These are phyloP conservation scores for Lactuca sativa DNA, from an alignment of 129 eudicot species.

Conservation along the genomic window DNA sequence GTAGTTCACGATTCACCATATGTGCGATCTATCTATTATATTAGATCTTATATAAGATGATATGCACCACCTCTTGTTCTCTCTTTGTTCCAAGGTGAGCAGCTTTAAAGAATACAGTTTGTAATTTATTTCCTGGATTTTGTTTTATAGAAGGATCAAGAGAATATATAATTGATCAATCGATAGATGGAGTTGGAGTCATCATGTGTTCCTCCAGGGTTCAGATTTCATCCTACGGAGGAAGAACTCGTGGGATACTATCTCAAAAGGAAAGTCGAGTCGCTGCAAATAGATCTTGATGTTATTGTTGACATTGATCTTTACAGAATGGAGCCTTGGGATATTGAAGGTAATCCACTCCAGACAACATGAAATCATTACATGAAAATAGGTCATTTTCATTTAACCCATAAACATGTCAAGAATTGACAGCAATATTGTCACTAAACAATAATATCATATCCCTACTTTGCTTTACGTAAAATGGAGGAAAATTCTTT, in stretches of 20 bases:
- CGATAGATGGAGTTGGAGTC: slow-evolving; percentile 46
- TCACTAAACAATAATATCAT: background rate
- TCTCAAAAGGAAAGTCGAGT: slow-evolving; percentile 66
- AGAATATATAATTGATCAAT: background rate
- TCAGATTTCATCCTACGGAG: slow-evolving; percentile 90
- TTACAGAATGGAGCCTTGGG: slow-evolving; percentile 95
- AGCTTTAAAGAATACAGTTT: background rate
- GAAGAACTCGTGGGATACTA: slow-evolving; percentile 98
- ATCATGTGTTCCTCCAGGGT: slow-evolving; percentile 89
- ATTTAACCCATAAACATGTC: background rate
- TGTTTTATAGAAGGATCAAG: slow-evolving; percentile 2
- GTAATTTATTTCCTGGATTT: background rate
- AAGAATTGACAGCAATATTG: background rate
- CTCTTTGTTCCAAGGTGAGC: background rate
- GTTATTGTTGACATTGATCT: slow-evolving; percentile 84
- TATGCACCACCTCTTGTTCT: background rate
- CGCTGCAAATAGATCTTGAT: slow-evolving; percentile 67
- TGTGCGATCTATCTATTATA: slow-evolving; percentile 8
- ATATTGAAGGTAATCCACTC: slow-evolving; percentile 64
- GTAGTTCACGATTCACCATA: slow-evolving; percentile 39
- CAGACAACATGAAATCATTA: background rate
- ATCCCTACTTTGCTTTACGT: background rate
- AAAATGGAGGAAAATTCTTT: background rate
- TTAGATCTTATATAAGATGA: background rate
- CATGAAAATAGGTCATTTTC: background rate